phyloP scores from a whole-genome alignment of 768 basidiomycete species.

The Phanerodontia chrysosporium region DNA sequence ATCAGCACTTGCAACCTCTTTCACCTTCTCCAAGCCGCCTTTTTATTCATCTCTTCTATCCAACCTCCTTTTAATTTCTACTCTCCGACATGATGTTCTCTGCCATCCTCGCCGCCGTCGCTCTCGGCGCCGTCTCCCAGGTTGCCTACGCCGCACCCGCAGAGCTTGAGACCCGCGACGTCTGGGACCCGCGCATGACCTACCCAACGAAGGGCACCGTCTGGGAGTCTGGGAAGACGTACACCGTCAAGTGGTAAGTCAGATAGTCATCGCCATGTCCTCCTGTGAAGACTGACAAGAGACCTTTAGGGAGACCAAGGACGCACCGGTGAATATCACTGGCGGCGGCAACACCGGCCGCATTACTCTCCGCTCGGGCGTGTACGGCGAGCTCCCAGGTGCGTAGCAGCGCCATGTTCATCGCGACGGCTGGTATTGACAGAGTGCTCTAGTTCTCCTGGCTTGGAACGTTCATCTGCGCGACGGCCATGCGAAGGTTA shows the following conservation, averaged over 20 bases:
- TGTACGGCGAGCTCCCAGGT: conserved; percentile 2
- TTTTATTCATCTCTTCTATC: no score
- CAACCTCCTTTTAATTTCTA: no score
- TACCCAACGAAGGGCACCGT: conserved; percentile 33
- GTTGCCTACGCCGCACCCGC: conserved; percentile 25
- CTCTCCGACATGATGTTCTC: conserved; percentile 16
- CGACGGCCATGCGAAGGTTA: background rate
- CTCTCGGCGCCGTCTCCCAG: conserved; percentile 14
- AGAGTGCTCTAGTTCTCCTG: background rate
- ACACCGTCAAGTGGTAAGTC: conserved; percentile 44
- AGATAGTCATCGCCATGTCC: background rate
- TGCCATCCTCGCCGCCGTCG: conserved; percentile 16
- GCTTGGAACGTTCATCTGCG: background rate
- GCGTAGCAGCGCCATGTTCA: no score
- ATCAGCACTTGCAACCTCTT: no score
- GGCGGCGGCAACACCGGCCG: conserved; percentile 23
- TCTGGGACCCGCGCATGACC: conserved; percentile 39
- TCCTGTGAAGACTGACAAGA: background rate
- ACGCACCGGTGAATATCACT: conserved; percentile 38
- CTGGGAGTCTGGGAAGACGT: conserved; percentile 36
- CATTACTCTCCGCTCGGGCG: background rate
- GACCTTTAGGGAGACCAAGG: conserved; percentile 33
- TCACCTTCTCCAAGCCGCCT: no score
- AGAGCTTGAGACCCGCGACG: conserved; percentile 29
- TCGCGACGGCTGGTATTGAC: background rate